Evolutionary conservation across 164 flowering plant species (phyloP), one percentile per base, ranked within the genome.

Genomic region (Stephania cephalantha): DNA sequence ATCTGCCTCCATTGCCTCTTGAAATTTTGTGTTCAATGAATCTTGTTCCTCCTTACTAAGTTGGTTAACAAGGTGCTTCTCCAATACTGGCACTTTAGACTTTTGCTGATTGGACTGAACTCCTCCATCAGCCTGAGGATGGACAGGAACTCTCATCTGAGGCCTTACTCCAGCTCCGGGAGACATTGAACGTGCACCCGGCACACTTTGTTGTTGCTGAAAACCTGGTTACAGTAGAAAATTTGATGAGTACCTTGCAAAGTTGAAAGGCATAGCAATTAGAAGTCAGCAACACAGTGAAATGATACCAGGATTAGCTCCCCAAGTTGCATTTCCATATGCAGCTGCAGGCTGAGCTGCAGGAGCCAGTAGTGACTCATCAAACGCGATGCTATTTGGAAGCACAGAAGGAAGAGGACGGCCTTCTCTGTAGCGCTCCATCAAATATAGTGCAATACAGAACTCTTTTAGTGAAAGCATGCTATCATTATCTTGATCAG

Each of bases 361-460:
- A 78, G 83, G 79, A 13, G 88, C 82, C 75, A 90, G 72, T 71
- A 88, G 78, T 45, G 89, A 81, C 76, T 90, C 94, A 76, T 95
- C 98, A 76, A 82, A 84, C 85, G 87, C 76, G 75, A 89, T 77
- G 82, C 79, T 82, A 69, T 76, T 82, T 48, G 98, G 99, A 83
- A 95, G 89, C 12, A 80, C 84, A 13, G 89, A 63, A 75, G 99
- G 97, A 80, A 93, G 93, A 78, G 97, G 85, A 61, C 88, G 89
- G 13, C 98, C 99, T 88, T 91, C 99, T 79, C 98, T 90, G 78
- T 73, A 90, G 44, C 97, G 87, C 76, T 95, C 99, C 98, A 95
- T 93, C 85, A 95, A 82, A 83, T 93, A 95, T 22, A 95, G 90
- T 61, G 99, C 90, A 75, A 88, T 83, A 80, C 97, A 95, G 77